Evolutionary conservation across 768 basidiomycete species (phyloP).

Genomic region (Tulasnella sp.): DNA sequence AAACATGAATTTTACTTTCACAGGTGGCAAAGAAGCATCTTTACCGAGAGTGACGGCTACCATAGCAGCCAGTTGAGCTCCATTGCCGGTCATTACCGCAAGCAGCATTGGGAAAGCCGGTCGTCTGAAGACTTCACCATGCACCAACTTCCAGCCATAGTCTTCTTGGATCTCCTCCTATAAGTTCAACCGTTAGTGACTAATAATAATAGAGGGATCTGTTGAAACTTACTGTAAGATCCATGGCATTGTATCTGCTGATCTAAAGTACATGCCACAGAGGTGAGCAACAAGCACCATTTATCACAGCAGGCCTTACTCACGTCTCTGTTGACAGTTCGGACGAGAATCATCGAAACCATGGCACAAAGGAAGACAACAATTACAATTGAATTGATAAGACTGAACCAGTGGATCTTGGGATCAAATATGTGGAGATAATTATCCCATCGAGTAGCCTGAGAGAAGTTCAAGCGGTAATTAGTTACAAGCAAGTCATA

Average conservation of each 20-base stretch:
- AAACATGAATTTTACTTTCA: neutral
- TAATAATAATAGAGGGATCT: conserved; percentile 1
- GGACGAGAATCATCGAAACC: conserved; percentile 82
- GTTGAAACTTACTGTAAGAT: conserved; percentile 53
- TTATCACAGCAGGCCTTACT: conserved; percentile 19
- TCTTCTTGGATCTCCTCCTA: conserved; percentile 96
- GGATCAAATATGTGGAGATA: conserved; percentile 92
- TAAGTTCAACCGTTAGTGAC: neutral
- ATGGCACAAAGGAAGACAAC: conserved; percentile 83
- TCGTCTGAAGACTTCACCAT: conserved; percentile 88
- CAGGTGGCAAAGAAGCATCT: conserved; percentile 11
- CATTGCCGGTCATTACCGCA: conserved; percentile 82
- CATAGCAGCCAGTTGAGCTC: conserved; percentile 77
- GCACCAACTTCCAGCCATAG: conserved; percentile 96
- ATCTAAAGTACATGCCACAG: conserved; percentile 36
- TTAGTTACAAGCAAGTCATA: too few species aligned
- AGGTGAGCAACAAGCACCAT: neutral
- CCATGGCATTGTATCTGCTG: conserved; percentile 87
- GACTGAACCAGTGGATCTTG: conserved; percentile 90
- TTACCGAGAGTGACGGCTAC: conserved; percentile 70
- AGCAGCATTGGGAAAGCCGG: conserved; percentile 66
- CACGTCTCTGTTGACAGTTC: conserved; percentile 81
- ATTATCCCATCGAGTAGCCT: conserved; percentile 95
- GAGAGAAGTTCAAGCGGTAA: too few species aligned
- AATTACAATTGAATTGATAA: conserved; percentile 86